Percentiles rank a stretch among this genome's conserved stretches.
These are phyloP conservation scores for Trypanosoma theileri DNA, from an alignment of 208 protist genomes.

Conservation along the genomic window DNA sequence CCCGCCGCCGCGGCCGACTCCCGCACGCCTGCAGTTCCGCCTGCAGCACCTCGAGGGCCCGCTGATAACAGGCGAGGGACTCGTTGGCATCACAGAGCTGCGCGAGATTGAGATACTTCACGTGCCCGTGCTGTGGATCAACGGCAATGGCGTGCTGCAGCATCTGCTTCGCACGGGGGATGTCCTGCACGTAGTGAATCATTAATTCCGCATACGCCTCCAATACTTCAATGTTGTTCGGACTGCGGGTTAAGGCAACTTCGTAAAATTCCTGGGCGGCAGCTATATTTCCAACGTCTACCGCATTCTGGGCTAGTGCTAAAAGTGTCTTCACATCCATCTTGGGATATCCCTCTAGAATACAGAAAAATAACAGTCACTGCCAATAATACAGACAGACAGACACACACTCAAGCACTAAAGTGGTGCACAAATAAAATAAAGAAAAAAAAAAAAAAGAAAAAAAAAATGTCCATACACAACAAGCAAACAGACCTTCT, in stretches of 20 bases:
- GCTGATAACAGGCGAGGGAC: conserved; percentile 79
- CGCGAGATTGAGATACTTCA: conserved; percentile 91
- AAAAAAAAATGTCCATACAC: neutral
- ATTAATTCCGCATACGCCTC: conserved; percentile 92
- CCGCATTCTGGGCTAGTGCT: conserved; percentile 79
- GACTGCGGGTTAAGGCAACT: conserved; percentile 57
- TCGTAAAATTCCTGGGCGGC: conserved; percentile 89
- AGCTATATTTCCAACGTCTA: conserved; percentile 79
- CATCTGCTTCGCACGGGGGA: conserved; percentile 74
- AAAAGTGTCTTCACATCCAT: conserved; percentile 82
- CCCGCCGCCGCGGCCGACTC: conserved; percentile 38
- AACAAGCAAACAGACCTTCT: neutral
- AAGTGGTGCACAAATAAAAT: neutral
- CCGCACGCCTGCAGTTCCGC: conserved; percentile 59
- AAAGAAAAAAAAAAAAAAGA: conserved; percentile 10
- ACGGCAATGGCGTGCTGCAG: conserved; percentile 85
- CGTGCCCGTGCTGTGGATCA: conserved; percentile 74
- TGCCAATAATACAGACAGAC: no score
- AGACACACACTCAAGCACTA: neutral
- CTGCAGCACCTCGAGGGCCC: conserved; percentile 69
- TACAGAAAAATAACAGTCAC: no score
- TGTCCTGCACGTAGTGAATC: conserved; percentile 80
- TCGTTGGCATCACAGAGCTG: conserved; percentile 81
- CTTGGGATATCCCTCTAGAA: no score
- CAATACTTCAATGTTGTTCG: conserved; percentile 89